Percentiles rank a stretch among this genome's conserved stretches.
phyloP scores from a whole-genome alignment of 768 basidiomycete genomes.

The Calocera viscosa region DNA sequence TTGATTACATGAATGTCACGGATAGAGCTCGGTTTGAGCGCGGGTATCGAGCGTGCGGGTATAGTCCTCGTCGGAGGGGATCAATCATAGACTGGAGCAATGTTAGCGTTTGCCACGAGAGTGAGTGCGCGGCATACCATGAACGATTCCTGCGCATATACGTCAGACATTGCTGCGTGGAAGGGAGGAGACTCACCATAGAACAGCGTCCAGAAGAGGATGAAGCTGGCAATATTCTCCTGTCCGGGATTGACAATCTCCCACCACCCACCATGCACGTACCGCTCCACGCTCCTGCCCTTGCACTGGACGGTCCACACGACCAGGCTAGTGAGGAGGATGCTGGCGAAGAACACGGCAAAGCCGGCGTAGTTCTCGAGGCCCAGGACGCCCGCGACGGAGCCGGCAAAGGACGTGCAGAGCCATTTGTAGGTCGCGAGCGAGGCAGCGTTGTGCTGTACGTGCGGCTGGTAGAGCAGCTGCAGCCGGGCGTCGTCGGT shows the following conservation, averaged over 20 bases:
- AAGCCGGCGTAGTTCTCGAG: conserved; percentile 78
- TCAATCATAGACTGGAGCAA: conserved; percentile 33
- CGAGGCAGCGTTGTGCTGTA: conserved; percentile 44
- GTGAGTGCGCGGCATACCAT: conserved; percentile 29
- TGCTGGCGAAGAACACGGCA: conserved; percentile 56
- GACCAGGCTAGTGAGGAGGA: conserved; percentile 51
- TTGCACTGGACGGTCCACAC: conserved; percentile 61
- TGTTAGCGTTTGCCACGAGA: conserved; percentile 17
- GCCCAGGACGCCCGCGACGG: conserved; percentile 78
- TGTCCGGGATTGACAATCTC: conserved; percentile 74
- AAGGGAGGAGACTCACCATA: conserved; percentile 43
- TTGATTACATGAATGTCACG: no score
- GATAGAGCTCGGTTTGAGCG: no score
- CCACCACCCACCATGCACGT: conserved; percentile 46
- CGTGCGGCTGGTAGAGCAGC: conserved; percentile 48
- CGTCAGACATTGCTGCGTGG: conserved; percentile 6
- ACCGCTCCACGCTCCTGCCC: conserved; percentile 29
- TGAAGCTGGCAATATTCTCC: conserved; percentile 81
- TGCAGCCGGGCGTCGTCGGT: conserved; percentile 11
- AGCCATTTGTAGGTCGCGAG: conserved; percentile 63
- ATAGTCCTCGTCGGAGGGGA: neutral
- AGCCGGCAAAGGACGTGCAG: conserved; percentile 73
- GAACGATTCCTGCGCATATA: conserved; percentile 33
- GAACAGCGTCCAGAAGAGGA: conserved; percentile 87
- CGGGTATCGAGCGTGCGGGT: neutral